Percentiles rank a stretch among this genome's conserved stretches.
Conservation (phyloP, 441 rosid genomes). For the Mallotus repandus region DNA sequence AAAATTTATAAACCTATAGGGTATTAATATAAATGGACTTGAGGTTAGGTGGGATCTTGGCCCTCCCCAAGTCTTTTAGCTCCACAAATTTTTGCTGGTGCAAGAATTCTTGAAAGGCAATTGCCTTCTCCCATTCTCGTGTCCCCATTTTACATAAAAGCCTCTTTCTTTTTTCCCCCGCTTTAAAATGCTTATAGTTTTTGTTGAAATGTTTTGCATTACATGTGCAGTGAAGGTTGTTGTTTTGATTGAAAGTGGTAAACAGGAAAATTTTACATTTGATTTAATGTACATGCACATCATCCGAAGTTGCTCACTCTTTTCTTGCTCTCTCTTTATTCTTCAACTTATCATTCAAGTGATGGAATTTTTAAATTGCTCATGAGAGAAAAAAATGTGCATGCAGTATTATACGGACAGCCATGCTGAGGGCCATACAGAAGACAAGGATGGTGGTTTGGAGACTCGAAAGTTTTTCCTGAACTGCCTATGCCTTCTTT, state of each 20-base stretch:
- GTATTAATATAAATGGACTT: too few relatives aligned
- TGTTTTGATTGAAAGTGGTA: background rate
- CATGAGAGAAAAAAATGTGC: slow-evolving; percentile 21
- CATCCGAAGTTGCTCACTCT: background rate
- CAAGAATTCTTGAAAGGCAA: too few relatives aligned
- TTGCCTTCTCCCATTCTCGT: background rate
- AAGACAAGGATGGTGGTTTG: slow-evolving; percentile 46
- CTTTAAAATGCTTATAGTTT: too few relatives aligned
- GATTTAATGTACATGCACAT: background rate
- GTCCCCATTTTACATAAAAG: background rate
- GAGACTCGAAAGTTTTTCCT: slow-evolving; percentile 82
- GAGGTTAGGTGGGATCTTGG: too few relatives aligned
- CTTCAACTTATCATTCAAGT: slow-evolving; percentile 7
- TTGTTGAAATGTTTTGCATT: background rate
- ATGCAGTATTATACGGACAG: slow-evolving; percentile 68
- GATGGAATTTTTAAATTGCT: slow-evolving; percentile 29
- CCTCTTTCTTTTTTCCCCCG: too few relatives aligned
- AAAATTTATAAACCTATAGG: too few relatives aligned
- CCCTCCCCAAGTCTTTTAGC: too few relatives aligned
- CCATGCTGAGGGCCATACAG: slow-evolving; percentile 42
- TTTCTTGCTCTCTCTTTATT: background rate
- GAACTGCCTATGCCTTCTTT: slow-evolving; percentile 82
- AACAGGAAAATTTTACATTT: background rate
- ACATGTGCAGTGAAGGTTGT: background rate
- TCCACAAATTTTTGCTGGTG: too few relatives aligned